Evolutionary conservation across 106 monocot genomes (phyloP).

Genomic region (Dendrobium chrysotoxum): DNA sequence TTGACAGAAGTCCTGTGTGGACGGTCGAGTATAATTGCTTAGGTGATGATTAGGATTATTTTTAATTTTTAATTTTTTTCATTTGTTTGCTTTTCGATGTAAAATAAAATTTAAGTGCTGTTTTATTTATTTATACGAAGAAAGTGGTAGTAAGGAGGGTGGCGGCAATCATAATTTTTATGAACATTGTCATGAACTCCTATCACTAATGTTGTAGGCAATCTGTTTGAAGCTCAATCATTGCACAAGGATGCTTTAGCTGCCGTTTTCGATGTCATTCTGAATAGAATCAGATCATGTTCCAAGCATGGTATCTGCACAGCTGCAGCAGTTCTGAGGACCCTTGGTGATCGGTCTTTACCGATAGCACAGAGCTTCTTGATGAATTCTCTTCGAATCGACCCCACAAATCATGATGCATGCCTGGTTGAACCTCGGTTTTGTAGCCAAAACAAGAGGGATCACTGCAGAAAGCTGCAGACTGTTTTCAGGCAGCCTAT

Average conservation of each 20-base stretch:
- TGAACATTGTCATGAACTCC: not conserved
- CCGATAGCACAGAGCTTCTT: constrained; percentile 62
- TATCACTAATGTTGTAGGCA: constrained; percentile 35
- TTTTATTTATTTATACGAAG: too few relatives aligned
- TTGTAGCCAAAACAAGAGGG: constrained; percentile 54
- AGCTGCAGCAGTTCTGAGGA: constrained; percentile 38
- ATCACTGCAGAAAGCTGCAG: constrained; percentile 51
- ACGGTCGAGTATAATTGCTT: too few relatives aligned
- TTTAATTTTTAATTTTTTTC: too few relatives aligned
- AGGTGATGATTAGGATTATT: too few relatives aligned
- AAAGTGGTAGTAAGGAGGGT: too few relatives aligned
- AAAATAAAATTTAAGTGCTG: too few relatives aligned
- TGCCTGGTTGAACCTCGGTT: constrained; percentile 72
- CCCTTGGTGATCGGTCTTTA: constrained; percentile 28
- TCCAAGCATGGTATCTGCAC: constrained; percentile 67
- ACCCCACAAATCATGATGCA: constrained; percentile 54
- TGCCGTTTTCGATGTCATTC: constrained; percentile 38
- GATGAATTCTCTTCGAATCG: constrained; percentile 61
- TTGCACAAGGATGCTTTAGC: constrained; percentile 47
- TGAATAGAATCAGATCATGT: constrained; percentile 62
- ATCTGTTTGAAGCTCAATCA: constrained; percentile 46
- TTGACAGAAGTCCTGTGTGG: too few relatives aligned
- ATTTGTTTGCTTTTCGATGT: too few relatives aligned
- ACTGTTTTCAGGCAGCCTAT: constrained; percentile 82
- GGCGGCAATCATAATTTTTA: too few relatives aligned